Evolutionary conservation across 2,329 filamentous ascomycete genomes (phyloP).

Genomic region (Graphiopsis chlorocephala): DNA sequence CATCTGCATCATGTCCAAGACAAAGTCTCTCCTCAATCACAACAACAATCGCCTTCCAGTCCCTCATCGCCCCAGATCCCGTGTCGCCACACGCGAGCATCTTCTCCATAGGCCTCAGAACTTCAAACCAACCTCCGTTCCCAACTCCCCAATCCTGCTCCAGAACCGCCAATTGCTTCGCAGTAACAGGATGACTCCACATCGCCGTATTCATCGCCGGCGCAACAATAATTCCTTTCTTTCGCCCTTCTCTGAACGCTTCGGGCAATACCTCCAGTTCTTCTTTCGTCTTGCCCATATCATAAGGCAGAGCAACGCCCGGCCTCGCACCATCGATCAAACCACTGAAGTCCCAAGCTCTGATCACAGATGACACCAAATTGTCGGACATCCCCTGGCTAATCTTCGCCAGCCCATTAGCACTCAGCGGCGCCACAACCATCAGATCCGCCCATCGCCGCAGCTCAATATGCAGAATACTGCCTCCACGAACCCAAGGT

Average conservation of each 20-base stretch:
- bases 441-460: constrained; percentile 78
- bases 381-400: constrained; percentile 74
- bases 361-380: constrained; percentile 67
- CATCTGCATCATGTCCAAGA: constrained; percentile 15
- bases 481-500: constrained; percentile 74
- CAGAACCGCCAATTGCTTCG: constrained; percentile 66
- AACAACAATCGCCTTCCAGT: constrained; percentile 72
- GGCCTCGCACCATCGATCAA: constrained; percentile 47
- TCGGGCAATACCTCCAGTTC: constrained; percentile 15
- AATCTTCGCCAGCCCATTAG: constrained; percentile 85
- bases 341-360: constrained; percentile 83
- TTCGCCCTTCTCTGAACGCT: constrained; percentile 34
- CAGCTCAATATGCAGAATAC: constrained; percentile 87
- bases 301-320: constrained; percentile 24
- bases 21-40: constrained; percentile 53
- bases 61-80: constrained; percentile 77
- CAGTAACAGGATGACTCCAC: constrained; percentile 83
- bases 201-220: constrained; percentile 88
- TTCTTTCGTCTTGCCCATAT: constrained; percentile 9
- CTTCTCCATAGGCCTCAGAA: constrained; percentile 72
- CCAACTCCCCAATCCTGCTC: constrained; percentile 69
- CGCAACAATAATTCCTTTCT: constrained; percentile 70
- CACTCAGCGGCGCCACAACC: constrained; percentile 75
- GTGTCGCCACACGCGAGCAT: constrained; percentile 79
- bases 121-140: constrained; percentile 58